A percentile compares a stretch with the other conserved stretches of the same genome.
Evolutionary conservation across 345 rosid species (phyloP).

Genomic region (Iberis pinnata): DNA sequence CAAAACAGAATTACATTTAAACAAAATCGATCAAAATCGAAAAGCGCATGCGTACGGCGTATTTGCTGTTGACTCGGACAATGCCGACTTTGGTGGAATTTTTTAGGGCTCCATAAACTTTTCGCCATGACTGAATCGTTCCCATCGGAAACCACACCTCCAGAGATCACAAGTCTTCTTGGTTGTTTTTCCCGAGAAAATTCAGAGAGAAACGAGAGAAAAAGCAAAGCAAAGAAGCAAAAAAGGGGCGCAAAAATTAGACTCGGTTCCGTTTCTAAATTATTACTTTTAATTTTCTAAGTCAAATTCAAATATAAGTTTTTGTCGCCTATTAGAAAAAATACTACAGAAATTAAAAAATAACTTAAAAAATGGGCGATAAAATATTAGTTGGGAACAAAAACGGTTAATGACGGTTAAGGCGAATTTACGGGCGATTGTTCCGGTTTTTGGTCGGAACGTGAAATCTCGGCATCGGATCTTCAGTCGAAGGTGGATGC

Average conservation of each 20-base stretch:
- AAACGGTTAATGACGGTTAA: too few relatives aligned
- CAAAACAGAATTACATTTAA: background rate
- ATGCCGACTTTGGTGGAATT: conserved; percentile 99
- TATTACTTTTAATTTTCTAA: too few relatives aligned
- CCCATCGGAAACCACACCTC: conserved; percentile 44
- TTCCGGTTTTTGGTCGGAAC: too few relatives aligned
- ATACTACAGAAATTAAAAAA: too few relatives aligned
- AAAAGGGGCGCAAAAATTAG: background rate
- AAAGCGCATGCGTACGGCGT: conserved; percentile 51
- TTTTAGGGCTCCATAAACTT: conserved; percentile 92
- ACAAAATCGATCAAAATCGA: conserved; percentile 9
- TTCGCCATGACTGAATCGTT: conserved; percentile 92
- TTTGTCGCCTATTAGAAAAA: too few relatives aligned
- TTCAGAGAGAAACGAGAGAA: conserved; percentile 1
- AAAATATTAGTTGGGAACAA: too few relatives aligned
- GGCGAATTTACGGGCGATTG: too few relatives aligned
- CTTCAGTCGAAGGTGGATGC: too few relatives aligned
- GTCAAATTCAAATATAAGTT: too few relatives aligned
- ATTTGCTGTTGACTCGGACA: conserved; percentile 98
- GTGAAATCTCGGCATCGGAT: too few relatives aligned
- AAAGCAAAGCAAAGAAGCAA: conserved; percentile 17
- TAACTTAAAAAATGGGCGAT: too few relatives aligned
- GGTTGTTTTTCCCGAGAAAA: conserved; percentile 19
- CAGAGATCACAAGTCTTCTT: conserved; percentile 15
- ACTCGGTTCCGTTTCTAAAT: conserved; percentile 18